Evolutionary conservation across 257 asterid species (phyloP).

Genomic region (Rhazya stricta): DNA sequence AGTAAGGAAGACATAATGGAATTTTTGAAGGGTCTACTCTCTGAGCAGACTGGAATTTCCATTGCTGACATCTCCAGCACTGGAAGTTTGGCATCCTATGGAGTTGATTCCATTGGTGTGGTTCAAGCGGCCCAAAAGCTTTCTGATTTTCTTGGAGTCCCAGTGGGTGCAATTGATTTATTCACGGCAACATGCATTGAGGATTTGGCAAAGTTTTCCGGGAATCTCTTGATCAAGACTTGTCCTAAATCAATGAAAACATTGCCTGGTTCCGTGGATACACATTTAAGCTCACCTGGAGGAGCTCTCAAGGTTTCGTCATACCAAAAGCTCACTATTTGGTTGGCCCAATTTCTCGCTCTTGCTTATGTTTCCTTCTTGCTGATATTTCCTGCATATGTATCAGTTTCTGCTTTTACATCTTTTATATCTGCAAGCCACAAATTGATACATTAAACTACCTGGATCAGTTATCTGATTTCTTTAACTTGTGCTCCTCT

Average conservation of each 20-base stretch:
- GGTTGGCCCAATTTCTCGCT: no score
- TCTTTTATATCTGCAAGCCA: constrained; percentile 22
- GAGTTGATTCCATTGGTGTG: constrained; percentile 82
- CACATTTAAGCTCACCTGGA: constrained; percentile 9
- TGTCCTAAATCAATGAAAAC: constrained; percentile 33
- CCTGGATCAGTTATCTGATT: no score
- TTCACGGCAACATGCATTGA: constrained; percentile 82
- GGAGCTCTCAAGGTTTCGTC: constrained; percentile 36
- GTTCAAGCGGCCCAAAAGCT: constrained; percentile 88
- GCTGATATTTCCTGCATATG: constrained; percentile 55
- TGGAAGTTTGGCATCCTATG: constrained; percentile 55
- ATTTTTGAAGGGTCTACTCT: constrained; percentile 46
- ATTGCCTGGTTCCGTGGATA: neutral
- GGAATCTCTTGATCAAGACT: constrained; percentile 44
- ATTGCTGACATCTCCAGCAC: constrained; percentile 49
- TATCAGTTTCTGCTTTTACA: constrained; percentile 34
- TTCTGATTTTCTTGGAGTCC: constrained; percentile 65
- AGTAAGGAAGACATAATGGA: constrained; percentile 43
- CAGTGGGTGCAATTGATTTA: constrained; percentile 77
- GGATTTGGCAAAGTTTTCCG: constrained; percentile 65
- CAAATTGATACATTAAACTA: constrained; percentile 11
- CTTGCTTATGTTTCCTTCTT: constrained; percentile 44
- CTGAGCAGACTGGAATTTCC: constrained; percentile 59
- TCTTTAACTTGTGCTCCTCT: no score
- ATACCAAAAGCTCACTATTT: constrained; percentile 33